Percentiles rank a stretch among this genome's conserved stretches.
Evolutionary conservation across 805 yeast genomes (phyloP).

Genomic region (Wickerhamiella alocasiicola): DNA sequence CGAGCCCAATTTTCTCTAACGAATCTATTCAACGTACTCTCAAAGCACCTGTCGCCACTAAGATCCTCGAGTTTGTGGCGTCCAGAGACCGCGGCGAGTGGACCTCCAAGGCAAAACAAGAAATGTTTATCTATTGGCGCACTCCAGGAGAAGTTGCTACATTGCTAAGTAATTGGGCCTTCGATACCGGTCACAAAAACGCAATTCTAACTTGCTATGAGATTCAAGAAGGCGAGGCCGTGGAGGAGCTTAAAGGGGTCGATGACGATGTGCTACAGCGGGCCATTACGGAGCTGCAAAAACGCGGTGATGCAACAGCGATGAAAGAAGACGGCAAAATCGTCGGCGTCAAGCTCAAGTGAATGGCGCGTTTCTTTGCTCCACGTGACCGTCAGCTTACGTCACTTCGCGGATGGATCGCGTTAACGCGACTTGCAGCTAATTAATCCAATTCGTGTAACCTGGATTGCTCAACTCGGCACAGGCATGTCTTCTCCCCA

Average conservation of each 20-base stretch:
- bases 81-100: conserved; percentile 45
- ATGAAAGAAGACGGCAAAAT: conserved; percentile 57
- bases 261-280: conserved; percentile 43
- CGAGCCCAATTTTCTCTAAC: conserved; percentile 25
- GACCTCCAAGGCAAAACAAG: conserved; percentile 28
- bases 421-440: neutral
- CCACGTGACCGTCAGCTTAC: no score
- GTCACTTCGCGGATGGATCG: neutral
- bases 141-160: conserved; percentile 58
- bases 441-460: no score
- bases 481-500: no score
- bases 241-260: conserved; percentile 54
- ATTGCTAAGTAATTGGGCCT: conserved; percentile 54
- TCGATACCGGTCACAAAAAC: conserved; percentile 63
- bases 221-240: conserved; percentile 52
- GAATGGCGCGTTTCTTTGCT: no score
- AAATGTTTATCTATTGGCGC: conserved; percentile 44
- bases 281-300: conserved; percentile 46
- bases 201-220: conserved; percentile 75
- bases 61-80: conserved; percentile 47
- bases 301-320: conserved; percentile 60
- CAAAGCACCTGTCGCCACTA: conserved; percentile 41
- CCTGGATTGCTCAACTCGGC: no score
- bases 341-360: conserved; percentile 50
- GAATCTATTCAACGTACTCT: conserved; percentile 31